A percentile compares a stretch with the other conserved stretches of the same genome.
These are phyloP conservation scores for Rhizopogon hawkerae DNA, from an alignment of 1,284 basidiomycete species.

Conservation along the genomic window DNA sequence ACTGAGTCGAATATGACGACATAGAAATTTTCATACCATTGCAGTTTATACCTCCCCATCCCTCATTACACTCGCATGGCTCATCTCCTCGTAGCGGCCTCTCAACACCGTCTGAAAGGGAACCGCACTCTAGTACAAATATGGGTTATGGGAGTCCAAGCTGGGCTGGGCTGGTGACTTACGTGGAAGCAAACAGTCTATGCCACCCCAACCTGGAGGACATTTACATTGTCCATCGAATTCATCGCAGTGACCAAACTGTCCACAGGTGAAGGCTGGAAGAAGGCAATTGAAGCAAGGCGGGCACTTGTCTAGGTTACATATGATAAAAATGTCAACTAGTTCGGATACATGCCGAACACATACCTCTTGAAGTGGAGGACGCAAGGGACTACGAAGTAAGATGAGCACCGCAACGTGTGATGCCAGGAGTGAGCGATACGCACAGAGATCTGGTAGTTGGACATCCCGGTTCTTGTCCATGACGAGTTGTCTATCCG, in stretches of 20 bases:
- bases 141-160: not conserved
- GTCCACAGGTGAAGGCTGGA: conserved; percentile 63
- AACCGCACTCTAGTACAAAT: conserved; percentile 67
- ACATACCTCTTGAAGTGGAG: conserved; percentile 14
- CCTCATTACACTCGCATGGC: conserved; percentile 83
- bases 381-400: conserved; percentile 17
- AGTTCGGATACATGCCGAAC: not conserved
- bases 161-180: conserved; percentile 19
- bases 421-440: not conserved
- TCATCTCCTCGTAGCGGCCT: conserved; percentile 74
- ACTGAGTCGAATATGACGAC: conserved; percentile 5
- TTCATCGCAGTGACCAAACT: conserved; percentile 67
- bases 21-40: conserved; percentile 55
- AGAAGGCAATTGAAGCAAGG: conserved; percentile 72
- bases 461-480: conserved; percentile 12
- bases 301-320: conserved; percentile 34
- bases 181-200: conserved; percentile 72
- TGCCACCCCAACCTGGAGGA: conserved; percentile 75
- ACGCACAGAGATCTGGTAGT: conserved; percentile 23
- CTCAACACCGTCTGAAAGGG: conserved; percentile 81
- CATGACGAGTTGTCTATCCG: conserved; percentile 4
- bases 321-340: not conserved
- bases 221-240: conserved; percentile 78
- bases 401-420: conserved; percentile 9
- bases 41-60: conserved; percentile 95